Evolutionary conservation across 108 stramenopile species (phyloP), one percentile per base, ranked within the genome.

Genomic region (Cyclotella kingstonii): DNA sequence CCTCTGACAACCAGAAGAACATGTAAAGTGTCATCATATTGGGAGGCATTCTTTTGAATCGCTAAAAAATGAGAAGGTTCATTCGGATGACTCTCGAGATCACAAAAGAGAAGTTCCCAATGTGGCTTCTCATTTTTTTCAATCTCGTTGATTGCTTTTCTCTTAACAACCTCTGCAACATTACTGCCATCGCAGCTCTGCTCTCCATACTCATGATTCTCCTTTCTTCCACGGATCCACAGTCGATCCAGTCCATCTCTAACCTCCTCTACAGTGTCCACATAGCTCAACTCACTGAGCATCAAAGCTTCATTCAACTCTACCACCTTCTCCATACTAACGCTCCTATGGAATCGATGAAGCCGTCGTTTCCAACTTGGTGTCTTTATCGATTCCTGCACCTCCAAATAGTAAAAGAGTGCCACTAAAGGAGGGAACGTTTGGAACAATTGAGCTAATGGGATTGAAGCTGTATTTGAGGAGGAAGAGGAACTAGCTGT

Each of bases 61-160:
- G 87, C 86, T 5, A 93, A 36, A 60, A 81, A 93, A 40, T 93
- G 88, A 18, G 78, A 81, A 12, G 91, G 91, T 60, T 86, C 55
- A 27, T 69, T 72, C 15, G 91, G 91, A 2, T 64, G 30, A 38
- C 81, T 79, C 33, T 86, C 76, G 7, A 81, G 59, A 15, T 80
- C 63, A 39, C 64, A 77, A 60, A 73, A 86, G 11, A 89, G 36
- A 2, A 90, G 31, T 34, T 90, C 86, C 49, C 55, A 84, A 9
- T 66, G 60, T 2, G 66, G 60, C 30, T n/a, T n/a, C n/a, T n/a
- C n/a, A n/a, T n/a, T n/a, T n/a, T n/a, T n/a, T n/a, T n/a, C n/a
- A n/a, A n/a, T n/a, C n/a, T n/a, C n/a, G n/a, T 75, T 75, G 12
- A 28, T 68, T 0, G 33, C 18, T 15, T 30, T 40, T 29, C 41